phyloP scores from a whole-genome alignment of 2,329 filamentous ascomycete genomes.

The Dothideomycetes sp. region DNA sequence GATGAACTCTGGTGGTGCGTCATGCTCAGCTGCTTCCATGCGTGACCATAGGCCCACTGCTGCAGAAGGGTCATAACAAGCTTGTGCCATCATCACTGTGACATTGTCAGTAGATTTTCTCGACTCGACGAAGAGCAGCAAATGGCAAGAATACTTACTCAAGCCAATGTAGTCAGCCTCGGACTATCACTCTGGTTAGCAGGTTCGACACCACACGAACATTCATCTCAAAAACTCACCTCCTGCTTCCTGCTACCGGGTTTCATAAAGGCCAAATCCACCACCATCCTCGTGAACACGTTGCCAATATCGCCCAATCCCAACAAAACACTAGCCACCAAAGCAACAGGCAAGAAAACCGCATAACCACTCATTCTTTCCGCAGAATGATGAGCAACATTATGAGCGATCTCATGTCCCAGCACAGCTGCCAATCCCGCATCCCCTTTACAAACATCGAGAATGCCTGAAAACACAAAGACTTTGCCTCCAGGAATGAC shows the following conservation, averaged over 20 bases:
- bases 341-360: conserved; percentile 28
- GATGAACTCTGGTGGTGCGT: conserved; percentile 58
- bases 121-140: background rate
- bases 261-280: conserved; percentile 55
- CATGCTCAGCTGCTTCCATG: conserved; percentile 48
- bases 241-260: conserved; percentile 65
- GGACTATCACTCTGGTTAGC: conserved; percentile 23
- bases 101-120: background rate
- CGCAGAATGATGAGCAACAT: conserved; percentile 57
- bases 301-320: conserved; percentile 33
- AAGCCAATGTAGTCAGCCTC: conserved; percentile 75
- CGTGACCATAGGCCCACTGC: conserved; percentile 52
- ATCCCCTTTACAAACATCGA: conserved; percentile 57
- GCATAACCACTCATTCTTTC: conserved; percentile 49
- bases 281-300: conserved; percentile 31
- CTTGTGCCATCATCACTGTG: conserved; percentile 70
- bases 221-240: conserved; percentile 18
- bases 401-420: conserved; percentile 73
- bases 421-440: conserved; percentile 65
- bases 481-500: conserved; percentile 70
- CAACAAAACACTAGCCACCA: conserved; percentile 30
- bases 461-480: conserved; percentile 66
- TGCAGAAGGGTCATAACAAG: conserved; percentile 62
- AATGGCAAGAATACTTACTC: conserved; percentile 20
- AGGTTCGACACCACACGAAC: too few species aligned